Base-by-base conservation (phyloP, 1,284 basidiomycete species). In the Trametes versicolor region DNA sequence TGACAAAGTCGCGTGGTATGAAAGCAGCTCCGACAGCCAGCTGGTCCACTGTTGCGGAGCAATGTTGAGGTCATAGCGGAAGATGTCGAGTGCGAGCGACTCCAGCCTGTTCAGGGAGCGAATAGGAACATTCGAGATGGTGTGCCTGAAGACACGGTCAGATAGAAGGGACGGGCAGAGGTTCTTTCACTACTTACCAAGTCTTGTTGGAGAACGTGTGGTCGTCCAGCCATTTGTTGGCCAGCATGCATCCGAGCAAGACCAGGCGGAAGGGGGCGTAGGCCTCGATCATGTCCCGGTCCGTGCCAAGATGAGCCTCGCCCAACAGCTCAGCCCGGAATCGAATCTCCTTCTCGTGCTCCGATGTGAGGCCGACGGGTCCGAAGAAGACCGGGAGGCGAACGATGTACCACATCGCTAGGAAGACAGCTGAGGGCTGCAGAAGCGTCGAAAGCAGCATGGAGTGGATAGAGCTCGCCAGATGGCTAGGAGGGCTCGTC, bases 151-250 rank as follows among this genome's bases (percentile, higher is more conserved):
- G 53, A 41, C 58, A 47, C 9, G 7, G 52, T 66, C 5, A 68
- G 36, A 10, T n/a, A 32, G 29, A 12, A 17, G 45, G 23, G 13
- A n/a, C n/a, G 23, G 9, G 43, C 4, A 43, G 15, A 8, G 9
- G 39, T 60, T 41, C 39, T 59, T 41, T 36, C 67, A 63, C 57
- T 49, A 78, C 90, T 67, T 76, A 93, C 94, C 95, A 96, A 63
- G 94, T 96, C 82, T 94, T 95, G 80, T 94, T 95, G 58, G 93
- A 93, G 78, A 95, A 96, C 0, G 95, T 96, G 74, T 96, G 94
- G 73, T 96, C 94, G 73, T 96, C 94, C 69, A 96, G 75, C 94
- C 94, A 96, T 79, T 96, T 96, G 78, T 96, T 96, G 25, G 94
- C 91, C 45, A 96, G 82, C 87, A 95, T 93, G 68, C 92, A 91